Evolutionary conservation across 495 filamentous ascomycete species (phyloP), one percentile per base, ranked within the genome.

Genomic region (Penicillium pancosmium): DNA sequence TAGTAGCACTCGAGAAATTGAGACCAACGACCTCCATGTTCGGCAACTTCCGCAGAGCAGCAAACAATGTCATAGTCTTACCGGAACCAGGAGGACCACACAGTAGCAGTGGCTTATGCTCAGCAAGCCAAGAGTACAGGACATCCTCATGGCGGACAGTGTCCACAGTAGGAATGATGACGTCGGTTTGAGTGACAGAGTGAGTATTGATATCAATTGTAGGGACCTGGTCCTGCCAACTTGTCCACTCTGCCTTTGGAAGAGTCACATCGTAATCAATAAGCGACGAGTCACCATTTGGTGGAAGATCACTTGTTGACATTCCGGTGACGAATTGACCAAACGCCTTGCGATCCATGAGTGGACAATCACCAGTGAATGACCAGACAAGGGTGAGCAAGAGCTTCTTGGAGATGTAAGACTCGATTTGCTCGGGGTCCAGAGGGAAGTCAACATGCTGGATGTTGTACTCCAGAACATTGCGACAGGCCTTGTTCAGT

Each of bases 11-110:
- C 15, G 94, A 99, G 74, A 99, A 99, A 72, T 99, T 99, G 72
- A 99, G 90, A 46, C 94, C 94, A 54, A 98, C 95, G 53, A 96
- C 90, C 74, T 99, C 95, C 93, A 99, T 96, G 70, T 96, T 96
- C 18, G 93, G 93, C 40, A 98, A 79, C 72, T 98, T 98, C 51
- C 95, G 84, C 52, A 99, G 83, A 25, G 94, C 95, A 68, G 92
- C 96, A 75, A 99, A 99, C 18, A 99, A 78, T 21, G 94, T 99
- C 94, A 99, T 99, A 2, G 94, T 99, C 79, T 99, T 99, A 77
- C 94, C 94, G 40, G 94, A 98, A 70, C 94, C 94, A 54, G 94
- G 94, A 71, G 94, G 94, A 77, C 94, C 95, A 73, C 94, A 99
- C 18, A 99, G 86, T 10, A 99, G 78, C 19, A 99, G 80, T 19